Evolutionary conservation across 805 yeast species (phyloP), one percentile per base, ranked within the genome.

Genomic region (Candida sphagnicola): DNA sequence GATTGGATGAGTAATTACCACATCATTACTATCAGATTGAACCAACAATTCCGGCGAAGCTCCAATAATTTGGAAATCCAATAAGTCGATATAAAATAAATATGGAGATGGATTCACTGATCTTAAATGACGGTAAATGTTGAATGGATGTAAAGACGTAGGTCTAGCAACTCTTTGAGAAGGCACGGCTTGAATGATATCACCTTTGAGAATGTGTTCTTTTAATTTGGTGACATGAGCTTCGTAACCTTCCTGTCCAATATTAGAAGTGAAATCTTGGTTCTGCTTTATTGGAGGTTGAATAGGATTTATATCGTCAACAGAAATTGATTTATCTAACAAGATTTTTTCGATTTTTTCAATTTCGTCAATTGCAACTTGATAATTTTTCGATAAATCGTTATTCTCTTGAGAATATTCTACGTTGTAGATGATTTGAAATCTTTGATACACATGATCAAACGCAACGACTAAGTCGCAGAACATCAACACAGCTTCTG

Each of bases 21-120:
- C 80, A 45, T 83, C 79, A 25, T 82, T 71, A 17, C 49, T 44
- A 49, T 89, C 96, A 4, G 88, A 70, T 61, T 88, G 86, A 39
- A 91, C 97, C 41, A 93, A 70, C 40, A 91, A 66, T 60, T 93
- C 99, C 2, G 99, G 99, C 10, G 96, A 88, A 0, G 99, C 99
- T 34, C 99, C 99, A 40, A 93, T 91, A 34, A 93, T 76, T 61
- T 90, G 96, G 70, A 91, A 93, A 50, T 88, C 96, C 42, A 85
- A 59, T 53, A 86, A 84, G 59, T 93, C 98, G 48, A 93, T 81
- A 63, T 89, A 93, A 59, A 93, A 93, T 73, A 93, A 74, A 61
- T 93, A 93, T 18, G 99, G 99, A 2, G 97, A 88, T 8, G 99
- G 99, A 63, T 93, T 93, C 34, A 93, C 97, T 0, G 96, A 85